Base-by-base conservation (phyloP, 1,139 yeast genomes). In the Protomyces lactucae-debilis region DNA sequence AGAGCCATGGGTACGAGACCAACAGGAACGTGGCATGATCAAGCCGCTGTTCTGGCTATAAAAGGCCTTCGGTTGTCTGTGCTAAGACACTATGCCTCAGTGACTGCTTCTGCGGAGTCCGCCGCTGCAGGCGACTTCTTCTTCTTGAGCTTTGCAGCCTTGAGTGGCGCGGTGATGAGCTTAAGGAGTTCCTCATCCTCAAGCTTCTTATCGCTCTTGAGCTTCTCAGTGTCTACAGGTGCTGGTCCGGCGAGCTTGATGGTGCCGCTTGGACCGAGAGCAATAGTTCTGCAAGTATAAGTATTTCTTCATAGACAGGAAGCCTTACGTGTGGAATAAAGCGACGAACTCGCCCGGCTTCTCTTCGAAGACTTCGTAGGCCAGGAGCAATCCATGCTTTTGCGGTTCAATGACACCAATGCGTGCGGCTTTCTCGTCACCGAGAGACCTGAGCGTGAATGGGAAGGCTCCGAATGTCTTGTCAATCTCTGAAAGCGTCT, bases 401-500 rank as follows among this genome's bases (percentile, higher is more conserved):
- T 81, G 80, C 72, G 90, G 85, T 79, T 87, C 95, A 72, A 82
- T 84, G 72, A 87, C 81, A 56, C 93, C 95, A 78, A 87, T 83
- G 73, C 89, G 84, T 67, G 88, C 85, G 76, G 83, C 86, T 75
- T 85, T 82, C 70, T 88, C 85, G 71, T 87, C 90, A 53, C 82
- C 85, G 68, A 87, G 81, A 71, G 83, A 80, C 74, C 87, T 81
- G 72, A 86, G 80, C 70, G 87, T 81, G 78, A 84, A 84, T 63
- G 95, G 95, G 83, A 86, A 87, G 43, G 80, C 80, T 45, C 90
- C 88, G 60, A 84, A 81, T 72, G 82, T 80, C 77, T 84, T 84
- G 73, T 83, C 82, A 73, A 87, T 81, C 73, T 87, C 91, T 66
- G 85, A 81, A 73, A 85, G 80, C 45, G 84, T 84, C 69, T 81